Evolutionary conservation across 140 eudicot genomes (phyloP).

Genomic region (Cichorium intybus): DNA sequence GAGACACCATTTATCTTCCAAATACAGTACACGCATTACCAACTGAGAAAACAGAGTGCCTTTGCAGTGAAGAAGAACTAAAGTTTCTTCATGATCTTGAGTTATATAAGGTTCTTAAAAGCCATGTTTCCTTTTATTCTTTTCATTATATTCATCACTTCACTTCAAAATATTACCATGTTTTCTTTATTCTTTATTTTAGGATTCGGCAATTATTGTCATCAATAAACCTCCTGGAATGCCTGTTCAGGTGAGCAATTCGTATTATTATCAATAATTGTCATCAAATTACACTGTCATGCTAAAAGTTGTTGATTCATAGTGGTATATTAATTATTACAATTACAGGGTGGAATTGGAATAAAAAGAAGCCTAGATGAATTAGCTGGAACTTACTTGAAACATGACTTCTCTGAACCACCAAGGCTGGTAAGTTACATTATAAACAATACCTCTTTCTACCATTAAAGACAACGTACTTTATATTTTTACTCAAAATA

Average conservation of each 20-base stretch:
- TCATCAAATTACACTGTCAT: too few species aligned
- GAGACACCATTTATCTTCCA: constrained; percentile 87
- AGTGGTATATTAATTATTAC: too few species aligned
- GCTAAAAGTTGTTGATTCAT: too few species aligned
- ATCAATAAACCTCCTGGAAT: constrained; percentile 95
- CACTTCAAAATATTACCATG: not conserved
- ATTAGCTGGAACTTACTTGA: constrained; percentile 77
- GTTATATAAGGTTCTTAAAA: constrained; percentile 68
- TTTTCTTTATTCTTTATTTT: not conserved
- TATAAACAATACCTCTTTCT: too few species aligned
- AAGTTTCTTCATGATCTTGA: constrained; percentile 67
- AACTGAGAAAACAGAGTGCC: constrained; percentile 33
- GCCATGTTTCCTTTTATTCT: too few species aligned
- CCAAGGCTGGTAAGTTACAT: constrained; percentile 95
- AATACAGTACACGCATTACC: constrained; percentile 48
- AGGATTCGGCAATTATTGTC: constrained; percentile 90
- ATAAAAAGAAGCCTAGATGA: constrained; percentile 84
- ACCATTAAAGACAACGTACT: too few species aligned
- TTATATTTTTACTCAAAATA: too few species aligned
- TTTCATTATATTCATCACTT: not conserved
- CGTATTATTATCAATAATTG: too few species aligned
- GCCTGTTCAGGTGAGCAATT: constrained; percentile 82
- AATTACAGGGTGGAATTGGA: constrained; percentile 87
- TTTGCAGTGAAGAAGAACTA: constrained; percentile 56
- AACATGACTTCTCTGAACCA: constrained; percentile 60